Evolutionary conservation across 2,329 filamentous ascomycete genomes (phyloP).

Genomic region (Botryotinia calthae): DNA sequence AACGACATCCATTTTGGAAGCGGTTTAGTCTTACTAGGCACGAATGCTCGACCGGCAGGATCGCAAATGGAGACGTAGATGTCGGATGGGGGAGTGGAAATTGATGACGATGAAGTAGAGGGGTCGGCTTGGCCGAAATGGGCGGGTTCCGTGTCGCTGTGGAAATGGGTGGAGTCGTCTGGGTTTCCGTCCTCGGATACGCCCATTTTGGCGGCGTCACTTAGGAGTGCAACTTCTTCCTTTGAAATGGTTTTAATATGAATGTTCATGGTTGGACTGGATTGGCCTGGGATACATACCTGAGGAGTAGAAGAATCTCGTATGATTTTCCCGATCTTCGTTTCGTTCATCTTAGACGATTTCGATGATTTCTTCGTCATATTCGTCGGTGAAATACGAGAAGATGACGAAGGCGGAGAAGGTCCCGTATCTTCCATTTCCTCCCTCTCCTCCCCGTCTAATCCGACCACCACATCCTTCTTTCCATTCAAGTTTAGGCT

Average conservation of each 20-base stretch:
- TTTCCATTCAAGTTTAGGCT: neutral
- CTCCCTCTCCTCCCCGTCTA: conserved; percentile 22
- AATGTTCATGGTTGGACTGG: neutral
- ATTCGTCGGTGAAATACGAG: neutral
- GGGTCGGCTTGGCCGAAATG: conserved; percentile 10
- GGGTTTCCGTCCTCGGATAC: conserved; percentile 27
- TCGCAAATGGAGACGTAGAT: conserved; percentile 53
- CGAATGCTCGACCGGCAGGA: conserved; percentile 49
- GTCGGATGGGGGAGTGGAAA: neutral
- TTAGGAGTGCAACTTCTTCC: conserved; percentile 24
- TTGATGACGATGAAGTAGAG: neutral
- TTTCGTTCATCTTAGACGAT: conserved; percentile 20
- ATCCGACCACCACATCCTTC: conserved; percentile 3
- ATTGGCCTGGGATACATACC: neutral
- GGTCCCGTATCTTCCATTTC: neutral
- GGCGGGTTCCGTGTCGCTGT: conserved; percentile 22
- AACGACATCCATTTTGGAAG: conserved; percentile 44
- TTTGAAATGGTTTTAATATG: neutral
- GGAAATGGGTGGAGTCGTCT: conserved; percentile 20
- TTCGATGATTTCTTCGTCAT: conserved; percentile 3
- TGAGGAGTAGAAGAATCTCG: conserved; percentile 20
- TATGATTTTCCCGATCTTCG: conserved; percentile 22
- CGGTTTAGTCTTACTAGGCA: conserved; percentile 50
- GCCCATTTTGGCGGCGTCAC: conserved; percentile 28
- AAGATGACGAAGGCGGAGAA: neutral